Percentiles rank a stretch among this genome's conserved stretches.
Conservation (phyloP, 2,329 filamentous ascomycete genomes). For the Diatrype stigma region DNA sequence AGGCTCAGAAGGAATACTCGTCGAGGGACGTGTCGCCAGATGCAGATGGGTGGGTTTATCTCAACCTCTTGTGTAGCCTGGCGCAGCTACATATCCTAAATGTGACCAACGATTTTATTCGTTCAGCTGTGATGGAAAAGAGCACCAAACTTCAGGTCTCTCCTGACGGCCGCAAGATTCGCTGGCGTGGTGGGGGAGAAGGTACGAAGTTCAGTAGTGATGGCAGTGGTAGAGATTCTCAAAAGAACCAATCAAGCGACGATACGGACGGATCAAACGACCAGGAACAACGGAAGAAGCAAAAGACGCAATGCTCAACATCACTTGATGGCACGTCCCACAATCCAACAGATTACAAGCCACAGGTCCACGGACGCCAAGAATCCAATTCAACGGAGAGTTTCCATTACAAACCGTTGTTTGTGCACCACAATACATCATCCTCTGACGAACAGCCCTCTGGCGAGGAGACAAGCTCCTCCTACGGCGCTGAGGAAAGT, state of each 20-base stretch:
- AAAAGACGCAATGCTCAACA: constrained; percentile 35
- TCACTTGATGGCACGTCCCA: constrained; percentile 32
- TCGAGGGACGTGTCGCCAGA: constrained; percentile 53
- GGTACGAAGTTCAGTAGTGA: constrained; percentile 65
- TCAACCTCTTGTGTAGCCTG: constrained; percentile 76
- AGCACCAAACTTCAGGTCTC: constrained; percentile 77
- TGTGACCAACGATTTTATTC: constrained; percentile 73
- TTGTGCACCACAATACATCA: constrained; percentile 42
- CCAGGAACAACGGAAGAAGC: constrained; percentile 39
- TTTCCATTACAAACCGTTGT: constrained; percentile 63
- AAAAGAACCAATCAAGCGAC: constrained; percentile 46
- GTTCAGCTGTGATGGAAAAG: constrained; percentile 63
- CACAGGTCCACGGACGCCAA: constrained; percentile 28
- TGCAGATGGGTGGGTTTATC: constrained; percentile 73
- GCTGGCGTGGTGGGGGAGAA: constrained; percentile 69
- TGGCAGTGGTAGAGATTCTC: constrained; percentile 47
- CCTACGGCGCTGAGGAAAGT: constrained; percentile 45
- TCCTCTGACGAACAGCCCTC: constrained; percentile 45
- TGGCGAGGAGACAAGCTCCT: constrained; percentile 41
- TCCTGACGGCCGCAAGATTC: constrained; percentile 70
- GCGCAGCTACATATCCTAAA: constrained; percentile 83
- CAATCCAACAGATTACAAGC: constrained; percentile 34
- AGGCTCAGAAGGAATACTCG: constrained; percentile 42
- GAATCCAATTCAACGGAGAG: constrained; percentile 37
- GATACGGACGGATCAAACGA: constrained; percentile 42